These are phyloP conservation scores for Jaltomata sinuosa DNA, from an alignment of 257 asterid species.

Conservation along the genomic window DNA sequence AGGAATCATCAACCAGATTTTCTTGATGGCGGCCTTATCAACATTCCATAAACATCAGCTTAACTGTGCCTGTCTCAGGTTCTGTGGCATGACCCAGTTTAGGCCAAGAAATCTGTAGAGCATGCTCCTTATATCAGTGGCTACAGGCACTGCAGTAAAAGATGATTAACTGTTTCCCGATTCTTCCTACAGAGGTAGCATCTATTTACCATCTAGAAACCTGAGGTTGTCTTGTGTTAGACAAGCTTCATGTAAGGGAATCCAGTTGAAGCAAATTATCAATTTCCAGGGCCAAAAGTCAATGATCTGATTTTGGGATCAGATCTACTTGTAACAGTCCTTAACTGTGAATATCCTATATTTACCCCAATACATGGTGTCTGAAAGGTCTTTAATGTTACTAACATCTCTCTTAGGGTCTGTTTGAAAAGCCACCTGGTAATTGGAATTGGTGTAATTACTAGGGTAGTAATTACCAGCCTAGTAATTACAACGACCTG, in stretches of 20 bases:
- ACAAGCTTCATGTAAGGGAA: not conserved
- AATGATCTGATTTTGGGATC: not conserved
- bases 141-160: not conserved
- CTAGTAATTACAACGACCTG: too few species aligned
- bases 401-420: not conserved
- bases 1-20: not conserved
- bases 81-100: not conserved
- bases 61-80: not conserved
- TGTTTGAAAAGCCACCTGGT: too few species aligned
- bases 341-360: not conserved
- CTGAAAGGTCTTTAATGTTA: not conserved
- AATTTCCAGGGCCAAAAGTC: not conserved
- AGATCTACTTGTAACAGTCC: not conserved
- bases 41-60: not conserved
- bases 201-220: not conserved
- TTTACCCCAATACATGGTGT: not conserved
- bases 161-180: not conserved
- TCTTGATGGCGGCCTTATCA: not conserved
- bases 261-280: not conserved
- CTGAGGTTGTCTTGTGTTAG: not conserved
- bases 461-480: too few species aligned
- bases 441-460: too few species aligned
- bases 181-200: not conserved
- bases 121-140: not conserved
- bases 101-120: not conserved